phyloP scores from a whole-genome alignment of 495 filamentous ascomycete species.

The Penicillium waksmanii region DNA sequence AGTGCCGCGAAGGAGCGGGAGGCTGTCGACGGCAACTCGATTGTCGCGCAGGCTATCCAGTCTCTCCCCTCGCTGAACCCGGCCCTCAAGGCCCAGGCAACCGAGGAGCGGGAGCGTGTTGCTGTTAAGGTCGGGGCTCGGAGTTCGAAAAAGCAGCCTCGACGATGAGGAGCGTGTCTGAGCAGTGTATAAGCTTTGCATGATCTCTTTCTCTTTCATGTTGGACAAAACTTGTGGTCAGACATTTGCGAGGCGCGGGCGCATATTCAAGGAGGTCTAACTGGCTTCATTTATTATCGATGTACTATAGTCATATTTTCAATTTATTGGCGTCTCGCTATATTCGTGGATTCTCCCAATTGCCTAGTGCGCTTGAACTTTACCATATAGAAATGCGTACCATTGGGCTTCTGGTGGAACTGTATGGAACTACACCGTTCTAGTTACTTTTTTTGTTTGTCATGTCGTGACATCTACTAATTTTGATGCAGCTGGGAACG shows the following conservation, averaged over 20 bases:
- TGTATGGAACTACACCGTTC: background rate
- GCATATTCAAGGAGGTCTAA: constrained; percentile 38
- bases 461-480: too few species aligned
- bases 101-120: constrained; percentile 45
- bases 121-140: constrained; percentile 38
- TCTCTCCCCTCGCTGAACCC: constrained; percentile 42
- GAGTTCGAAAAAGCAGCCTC: constrained; percentile 29
- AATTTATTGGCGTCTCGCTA: constrained; percentile 34
- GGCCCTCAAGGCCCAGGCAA: constrained; percentile 33
- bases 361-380: constrained; percentile 8
- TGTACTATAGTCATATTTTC: constrained; percentile 46
- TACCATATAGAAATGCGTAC: background rate
- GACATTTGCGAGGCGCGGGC: constrained; percentile 44
- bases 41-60: constrained; percentile 39
- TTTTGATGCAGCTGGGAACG: too few species aligned
- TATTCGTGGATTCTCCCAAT: constrained; percentile 2
- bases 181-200: constrained; percentile 33
- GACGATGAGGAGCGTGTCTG: constrained; percentile 28
- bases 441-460: too few species aligned
- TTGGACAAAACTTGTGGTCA: constrained; percentile 30
- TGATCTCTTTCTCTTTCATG: constrained; percentile 29
- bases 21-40: constrained; percentile 42
- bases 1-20: constrained; percentile 29
- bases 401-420: background rate
- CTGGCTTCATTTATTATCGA: constrained; percentile 38